A percentile compares a stretch with the other conserved stretches of the same genome.
These are phyloP conservation scores for Lichtheimia hyalospora DNA, from an alignment of 371 early-diverging fungal species.

Conservation along the genomic window DNA sequence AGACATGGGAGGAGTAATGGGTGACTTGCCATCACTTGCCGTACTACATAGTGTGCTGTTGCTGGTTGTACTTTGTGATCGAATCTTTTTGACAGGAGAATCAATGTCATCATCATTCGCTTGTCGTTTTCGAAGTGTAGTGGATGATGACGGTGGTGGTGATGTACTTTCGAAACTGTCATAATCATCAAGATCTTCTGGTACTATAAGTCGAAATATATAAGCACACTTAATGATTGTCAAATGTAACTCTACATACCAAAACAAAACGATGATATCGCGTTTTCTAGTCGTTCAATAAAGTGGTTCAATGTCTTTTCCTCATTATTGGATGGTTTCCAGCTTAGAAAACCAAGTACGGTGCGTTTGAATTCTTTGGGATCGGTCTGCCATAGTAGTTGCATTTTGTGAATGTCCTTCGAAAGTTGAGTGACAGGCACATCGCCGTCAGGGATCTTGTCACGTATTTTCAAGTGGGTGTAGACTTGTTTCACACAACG, in stretches of 20 bases:
- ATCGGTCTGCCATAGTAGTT: constrained; percentile 22
- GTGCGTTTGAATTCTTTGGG: constrained; percentile 11
- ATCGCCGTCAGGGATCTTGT: constrained; percentile 13
- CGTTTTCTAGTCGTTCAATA: constrained; percentile 15
- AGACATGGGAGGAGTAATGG: constrained; percentile 20
- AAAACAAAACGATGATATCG: constrained; percentile 1
- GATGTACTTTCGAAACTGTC: neutral
- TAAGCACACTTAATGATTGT: neutral
- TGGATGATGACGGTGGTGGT: neutral
- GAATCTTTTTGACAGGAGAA: neutral
- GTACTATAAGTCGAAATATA: neutral
- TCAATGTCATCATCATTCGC: neutral
- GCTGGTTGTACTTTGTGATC: constrained; percentile 9
- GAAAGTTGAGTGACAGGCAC: constrained; percentile 5
- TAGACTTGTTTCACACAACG: constrained; percentile 38
- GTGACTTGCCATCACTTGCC: neutral
- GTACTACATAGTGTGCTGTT: neutral
- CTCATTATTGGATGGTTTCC: constrained; percentile 12
- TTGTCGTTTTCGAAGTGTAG: neutral
- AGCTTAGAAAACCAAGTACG: constrained; percentile 22
- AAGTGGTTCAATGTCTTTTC: constrained; percentile 26
- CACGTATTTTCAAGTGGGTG: constrained; percentile 28
- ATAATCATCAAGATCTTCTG: neutral
- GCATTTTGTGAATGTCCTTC: constrained; percentile 26
- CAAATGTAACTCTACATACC: neutral